Evolutionary conservation across 2,329 filamentous ascomycete species (phyloP), one percentile per base, ranked within the genome.

Genomic region (Colletotrichum tamarilloi): DNA sequence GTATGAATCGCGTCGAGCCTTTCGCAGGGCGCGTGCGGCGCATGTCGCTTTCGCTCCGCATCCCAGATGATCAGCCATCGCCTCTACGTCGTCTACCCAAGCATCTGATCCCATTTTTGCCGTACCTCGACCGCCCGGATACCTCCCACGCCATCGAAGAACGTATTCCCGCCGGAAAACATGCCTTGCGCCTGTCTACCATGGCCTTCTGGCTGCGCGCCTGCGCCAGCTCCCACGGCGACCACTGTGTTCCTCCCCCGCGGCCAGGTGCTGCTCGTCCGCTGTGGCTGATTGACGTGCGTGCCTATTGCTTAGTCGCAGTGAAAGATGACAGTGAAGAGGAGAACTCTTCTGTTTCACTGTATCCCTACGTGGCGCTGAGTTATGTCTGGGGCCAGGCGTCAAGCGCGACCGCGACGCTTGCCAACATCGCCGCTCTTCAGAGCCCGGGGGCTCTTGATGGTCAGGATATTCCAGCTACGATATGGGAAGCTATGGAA

Each of bases 381-480:
- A 64, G 62, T 32, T 64, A 64, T n/a, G 62, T 64, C 7, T 64
- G 62, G 62, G 62, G 62, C 62, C 42, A 49, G 19, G 32, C 5
- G 24, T 52, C 26, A 22, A 64, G 42, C n/a, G 49, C 49, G 11
- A 9, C 28, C 24, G 49, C 26, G 24, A 55, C 46, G 16, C 22
- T 55, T 24, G 28, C 28, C 26, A 16, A 38, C 16, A 64, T 52
- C 26, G n/a, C 30, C 12, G 16, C 42, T 9, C 30, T 55, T 1
- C 46, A 24, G 8, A 16, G 2, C 2, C 7, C 14, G 2, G 42
- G 26, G 4, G 52, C 52, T 1, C 26, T 55, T 1, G 4, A 16
- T 5, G 7, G 16, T 1, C 32, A 19, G 2, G 6, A 14, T 14
- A 22, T 53, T 64, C 46, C 62, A 6, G 3, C 14, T 9, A 64